Conservation (phyloP, 306 rosid species). For the Quercus robur region DNA sequence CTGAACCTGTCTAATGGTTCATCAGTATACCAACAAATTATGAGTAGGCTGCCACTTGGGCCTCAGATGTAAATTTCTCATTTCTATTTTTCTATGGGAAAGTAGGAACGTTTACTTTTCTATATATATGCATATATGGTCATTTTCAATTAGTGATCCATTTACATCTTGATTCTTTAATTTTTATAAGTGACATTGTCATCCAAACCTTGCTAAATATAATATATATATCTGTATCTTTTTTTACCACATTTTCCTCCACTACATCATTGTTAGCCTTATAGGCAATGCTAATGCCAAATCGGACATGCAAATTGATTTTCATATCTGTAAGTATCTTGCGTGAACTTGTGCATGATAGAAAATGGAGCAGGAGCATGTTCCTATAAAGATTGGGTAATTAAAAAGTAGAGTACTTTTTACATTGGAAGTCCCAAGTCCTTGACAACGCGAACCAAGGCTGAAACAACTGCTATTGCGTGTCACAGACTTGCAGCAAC, state of each 20-base stretch:
- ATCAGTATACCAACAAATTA: constrained; percentile 66
- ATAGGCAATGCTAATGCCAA: no score
- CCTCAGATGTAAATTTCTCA: constrained; percentile 60
- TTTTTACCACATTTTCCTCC: background rate
- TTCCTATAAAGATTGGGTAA: no score
- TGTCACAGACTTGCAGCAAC: no score
- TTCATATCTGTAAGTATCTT: no score
- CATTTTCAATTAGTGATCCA: background rate
- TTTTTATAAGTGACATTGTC: background rate
- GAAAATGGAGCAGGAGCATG: no score
- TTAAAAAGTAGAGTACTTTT: no score
- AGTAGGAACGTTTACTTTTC: constrained; percentile 20
- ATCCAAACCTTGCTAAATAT: background rate
- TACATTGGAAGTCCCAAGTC: no score
- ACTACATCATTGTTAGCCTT: no score
- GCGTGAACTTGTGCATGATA: no score
- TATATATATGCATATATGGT: constrained; percentile 11
- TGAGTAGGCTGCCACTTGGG: constrained; percentile 93
- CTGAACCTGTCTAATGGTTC: constrained; percentile 62
- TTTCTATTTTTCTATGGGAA: constrained; percentile 34
- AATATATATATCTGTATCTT: background rate
- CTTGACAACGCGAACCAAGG: no score
- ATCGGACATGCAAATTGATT: no score
- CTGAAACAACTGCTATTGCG: no score
- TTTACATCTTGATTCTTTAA: background rate